phyloP scores from a whole-genome alignment of 495 filamentous ascomycete species.

The Aspergillus haitiensis region DNA sequence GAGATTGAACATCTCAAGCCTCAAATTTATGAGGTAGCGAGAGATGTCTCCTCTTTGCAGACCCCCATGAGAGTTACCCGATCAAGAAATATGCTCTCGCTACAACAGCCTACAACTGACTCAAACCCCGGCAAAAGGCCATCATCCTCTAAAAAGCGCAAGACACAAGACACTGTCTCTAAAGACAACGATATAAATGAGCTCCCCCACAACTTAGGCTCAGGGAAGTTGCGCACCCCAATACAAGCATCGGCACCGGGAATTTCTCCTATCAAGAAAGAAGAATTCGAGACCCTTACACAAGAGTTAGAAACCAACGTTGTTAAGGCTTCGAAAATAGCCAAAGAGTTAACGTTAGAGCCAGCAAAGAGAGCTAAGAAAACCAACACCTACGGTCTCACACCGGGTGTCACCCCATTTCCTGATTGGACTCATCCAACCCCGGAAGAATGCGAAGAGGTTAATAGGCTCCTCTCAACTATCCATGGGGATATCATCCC shows the following conservation, averaged over 20 bases:
- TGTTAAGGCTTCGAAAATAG: conserved; percentile 22
- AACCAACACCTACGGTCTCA: conserved; percentile 41
- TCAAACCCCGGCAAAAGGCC: background rate
- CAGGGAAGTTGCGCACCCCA: background rate
- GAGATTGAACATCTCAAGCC: conserved; percentile 11
- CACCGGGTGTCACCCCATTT: conserved; percentile 60
- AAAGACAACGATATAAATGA: conserved; percentile 26
- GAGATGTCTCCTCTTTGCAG: background rate
- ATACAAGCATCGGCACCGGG: conserved; percentile 10
- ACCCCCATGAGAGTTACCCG: conserved; percentile 2
- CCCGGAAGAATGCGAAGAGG: conserved; percentile 67
- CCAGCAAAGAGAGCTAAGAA: conserved; percentile 26
- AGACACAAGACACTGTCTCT: conserved; percentile 18
- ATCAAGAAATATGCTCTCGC: background rate
- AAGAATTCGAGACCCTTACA: conserved; percentile 16
- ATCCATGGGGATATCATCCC: conserved; percentile 64
- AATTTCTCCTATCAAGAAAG: conserved; percentile 18
- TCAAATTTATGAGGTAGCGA: background rate
- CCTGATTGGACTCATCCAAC: conserved; percentile 69
- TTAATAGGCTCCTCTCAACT: conserved; percentile 65
- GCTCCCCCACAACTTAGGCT: conserved; percentile 50
- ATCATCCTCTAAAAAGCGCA: conserved; percentile 23
- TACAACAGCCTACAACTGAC: conserved; percentile 6
- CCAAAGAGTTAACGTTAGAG: conserved; percentile 1
- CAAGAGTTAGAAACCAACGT: conserved; percentile 23